phyloP scores from a whole-genome alignment of 352 stramenopile genomes.

The Phytophthora nicotianae region DNA sequence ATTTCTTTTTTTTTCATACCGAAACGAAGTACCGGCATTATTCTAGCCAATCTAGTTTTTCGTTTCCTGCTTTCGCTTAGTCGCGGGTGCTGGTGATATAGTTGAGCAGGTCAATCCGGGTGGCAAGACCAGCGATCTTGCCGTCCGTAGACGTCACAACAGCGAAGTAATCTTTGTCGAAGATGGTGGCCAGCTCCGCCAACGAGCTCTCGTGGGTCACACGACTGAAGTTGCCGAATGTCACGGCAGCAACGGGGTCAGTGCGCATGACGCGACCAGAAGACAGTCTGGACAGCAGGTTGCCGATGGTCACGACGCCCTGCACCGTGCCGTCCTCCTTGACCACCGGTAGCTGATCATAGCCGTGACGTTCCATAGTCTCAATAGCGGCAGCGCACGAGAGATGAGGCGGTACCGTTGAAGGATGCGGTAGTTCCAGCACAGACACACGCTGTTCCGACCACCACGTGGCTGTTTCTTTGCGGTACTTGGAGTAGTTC shows the following conservation, averaged over 20 bases:
- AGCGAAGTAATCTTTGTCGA: conserved; percentile 96
- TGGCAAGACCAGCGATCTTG: conserved; percentile 92
- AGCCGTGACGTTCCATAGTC: conserved; percentile 92
- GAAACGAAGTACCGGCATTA: too few relatives aligned
- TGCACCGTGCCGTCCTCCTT: conserved; percentile 75
- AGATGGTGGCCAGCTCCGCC: conserved; percentile 90
- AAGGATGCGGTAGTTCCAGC: conserved; percentile 75
- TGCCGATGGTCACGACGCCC: conserved; percentile 96
- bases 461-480: conserved; percentile 92
- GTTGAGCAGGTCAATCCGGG: conserved; percentile 96
- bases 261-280: conserved; percentile 82
- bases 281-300: conserved; percentile 92
- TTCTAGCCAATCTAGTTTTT: conserved; percentile 4
- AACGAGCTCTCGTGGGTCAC: conserved; percentile 89
- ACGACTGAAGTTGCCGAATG: conserved; percentile 95
- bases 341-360: conserved; percentile 79
- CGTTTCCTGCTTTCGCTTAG: conserved; percentile 1
- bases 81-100: conserved; percentile 82
- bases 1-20: too few relatives aligned
- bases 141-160: conserved; percentile 83
- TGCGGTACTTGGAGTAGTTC: conserved; percentile 73
- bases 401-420: conserved; percentile 85
- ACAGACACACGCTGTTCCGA: conserved; percentile 84
- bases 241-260: conserved; percentile 84
- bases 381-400: conserved; percentile 93